Base-by-base conservation (phyloP, 768 basidiomycete species). In the Cystobasidiopsis lactophilus region DNA sequence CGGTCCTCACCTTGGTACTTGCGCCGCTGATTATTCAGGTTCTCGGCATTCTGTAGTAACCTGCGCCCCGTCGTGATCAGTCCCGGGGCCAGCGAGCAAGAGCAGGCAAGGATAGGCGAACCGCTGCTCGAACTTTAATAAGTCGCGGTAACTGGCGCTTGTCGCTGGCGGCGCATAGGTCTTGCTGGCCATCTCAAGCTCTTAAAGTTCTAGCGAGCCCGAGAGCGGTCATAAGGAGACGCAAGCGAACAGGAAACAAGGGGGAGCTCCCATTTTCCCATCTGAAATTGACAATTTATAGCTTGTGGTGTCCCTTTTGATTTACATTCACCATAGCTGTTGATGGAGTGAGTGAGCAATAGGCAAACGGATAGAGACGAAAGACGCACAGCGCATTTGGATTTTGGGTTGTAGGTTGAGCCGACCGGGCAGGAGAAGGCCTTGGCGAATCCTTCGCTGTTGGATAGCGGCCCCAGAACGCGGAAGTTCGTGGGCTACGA, bases 31-130 rank as follows among this genome's bases (percentile, higher is more conserved):
- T 49, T 51, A 40, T 59, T 52, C 5, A 62, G 39, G 14, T 52
- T 56, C n/a, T 79, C 75, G 4, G 85, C 85, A 63, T 82, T 95
- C 19, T 82, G 80, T 70, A 93, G 93, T 54, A 98, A 76, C n/a
- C 91, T 74, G 64, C 95, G 89, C 33, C 7, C 9, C n/a, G 16
- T 7, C 7, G 33, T 16, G 9, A 35, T 35, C 9, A 35, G 33
- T 16, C 16, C 33, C 33, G 33, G n/a, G n/a, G n/a, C n/a, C n/a
- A n/a, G n/a, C n/a, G n/a, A n/a, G n/a, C n/a, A n/a, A n/a, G n/a
- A n/a, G n/a, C n/a, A n/a, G n/a, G n/a, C n/a, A n/a, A n/a, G n/a
- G n/a, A n/a, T n/a, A n/a, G n/a, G n/a, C n/a, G n/a, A n/a, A n/a
- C n/a, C n/a, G 9, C 16, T 35, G 33, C 68, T 98, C 91, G 55